Conservation (phyloP, 1,139 yeast species). For the Geotrichum siamense region DNA sequence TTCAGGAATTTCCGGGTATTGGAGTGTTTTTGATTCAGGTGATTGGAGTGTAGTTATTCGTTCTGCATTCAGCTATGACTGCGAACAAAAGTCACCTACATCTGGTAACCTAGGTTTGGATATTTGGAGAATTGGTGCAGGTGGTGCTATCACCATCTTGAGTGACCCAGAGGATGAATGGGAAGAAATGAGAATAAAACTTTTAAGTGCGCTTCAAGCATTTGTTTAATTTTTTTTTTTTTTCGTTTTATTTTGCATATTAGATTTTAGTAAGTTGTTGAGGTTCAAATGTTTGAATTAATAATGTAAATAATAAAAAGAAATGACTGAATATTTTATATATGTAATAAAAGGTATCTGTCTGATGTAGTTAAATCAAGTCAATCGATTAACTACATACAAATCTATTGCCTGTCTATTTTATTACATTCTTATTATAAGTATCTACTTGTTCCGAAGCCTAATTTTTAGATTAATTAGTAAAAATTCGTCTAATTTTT, state of each 20-base stretch:
- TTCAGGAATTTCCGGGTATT: slow-evolving; percentile 93
- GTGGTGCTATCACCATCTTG: slow-evolving; percentile 93
- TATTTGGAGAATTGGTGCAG: slow-evolving; percentile 90
- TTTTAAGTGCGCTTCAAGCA: slow-evolving; percentile 55
- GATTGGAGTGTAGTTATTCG: slow-evolving; percentile 97
- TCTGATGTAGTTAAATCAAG: background rate
- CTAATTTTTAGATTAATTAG: no score
- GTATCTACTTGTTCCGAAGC: no score
- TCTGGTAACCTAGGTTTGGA: slow-evolving; percentile 20
- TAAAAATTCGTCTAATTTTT: no score
- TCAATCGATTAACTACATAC: no score
- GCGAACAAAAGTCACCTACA: slow-evolving; percentile 25
- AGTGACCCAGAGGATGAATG: slow-evolving; percentile 78
- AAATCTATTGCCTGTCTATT: no score
- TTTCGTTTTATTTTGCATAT: no score
- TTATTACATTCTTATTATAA: no score
- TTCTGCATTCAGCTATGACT: slow-evolving; percentile 62
- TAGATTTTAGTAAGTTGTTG: background rate
- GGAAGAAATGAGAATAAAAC: slow-evolving; percentile 83
- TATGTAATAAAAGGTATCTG: no score
- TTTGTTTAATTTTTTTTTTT: slow-evolving; percentile 20
- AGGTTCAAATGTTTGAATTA: background rate
- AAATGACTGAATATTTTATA: background rate
- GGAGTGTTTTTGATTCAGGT: slow-evolving; percentile 81
- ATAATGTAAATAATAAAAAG: background rate